Base-by-base conservation (phyloP, 2,329 filamentous ascomycete species). In the Alternaria solani region DNA sequence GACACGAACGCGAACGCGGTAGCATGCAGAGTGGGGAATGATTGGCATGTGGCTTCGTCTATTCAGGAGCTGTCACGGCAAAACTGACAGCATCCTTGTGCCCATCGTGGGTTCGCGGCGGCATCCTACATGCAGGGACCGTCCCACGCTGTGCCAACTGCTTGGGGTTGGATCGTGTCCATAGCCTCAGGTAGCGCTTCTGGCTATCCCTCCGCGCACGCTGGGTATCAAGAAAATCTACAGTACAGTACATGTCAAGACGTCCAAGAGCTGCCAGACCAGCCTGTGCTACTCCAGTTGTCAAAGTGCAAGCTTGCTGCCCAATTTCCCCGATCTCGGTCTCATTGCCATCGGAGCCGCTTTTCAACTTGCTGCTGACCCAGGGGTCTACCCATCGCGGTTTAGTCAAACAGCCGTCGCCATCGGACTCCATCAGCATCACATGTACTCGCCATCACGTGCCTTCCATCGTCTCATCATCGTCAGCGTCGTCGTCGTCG, bases 391-490 rank as follows among this genome's bases (percentile, higher is more conserved):
- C 30, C 25, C 46, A 49, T n/a, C 30, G 34, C 46, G 32, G 46
- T 32, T 36, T 34, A 49, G 46, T 36, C 32, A 18, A 18, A 11
- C 18, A 26, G 20, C 16, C 16, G 34, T 42, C 5, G 20, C 49
- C 38, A 41, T 41, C 38, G 38, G 18, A 39, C 38, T 39, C 38
- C 38, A 39, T 39, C 18, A n/a, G 9, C 32, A 42, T 38, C 7
- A 28, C 49, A 34, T 28, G 23, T 16, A n/a, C 26, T 36, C 30
- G 16, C 36, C 5, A 51, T 80, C 78, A 80, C 30, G 75, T 77
- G 41, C 68, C 76, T 25, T 77, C 74, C 77, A 79, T 80, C 34
- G 76, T 72, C 61, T 77, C 75, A 34, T 74, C 68, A 9, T 65
- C 69, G 16, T 51, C 54, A 26, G 36, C 32, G 5, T 49, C 39